A percentile compares a stretch with the other conserved stretches of the same genome.
Evolutionary conservation across 805 yeast genomes (phyloP).

Genomic region (Candida montana): DNA sequence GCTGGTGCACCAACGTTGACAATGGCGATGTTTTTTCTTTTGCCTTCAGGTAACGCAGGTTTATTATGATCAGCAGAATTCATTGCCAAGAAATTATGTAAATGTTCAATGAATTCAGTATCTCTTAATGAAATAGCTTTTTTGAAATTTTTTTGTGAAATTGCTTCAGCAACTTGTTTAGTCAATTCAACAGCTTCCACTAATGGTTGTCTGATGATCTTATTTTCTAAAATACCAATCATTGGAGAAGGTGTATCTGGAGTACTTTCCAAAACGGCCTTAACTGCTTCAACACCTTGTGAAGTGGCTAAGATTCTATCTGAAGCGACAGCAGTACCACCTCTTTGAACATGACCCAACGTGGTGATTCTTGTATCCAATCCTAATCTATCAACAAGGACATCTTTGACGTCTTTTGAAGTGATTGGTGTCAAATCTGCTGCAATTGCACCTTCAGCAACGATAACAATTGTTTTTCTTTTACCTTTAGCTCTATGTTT

Average conservation of each 20-base stretch:
- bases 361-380: slow-evolving; percentile 94
- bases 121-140: slow-evolving; percentile 86
- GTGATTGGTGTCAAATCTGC: slow-evolving; percentile 74
- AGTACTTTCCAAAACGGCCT: slow-evolving; percentile 82
- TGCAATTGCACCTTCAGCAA: slow-evolving; percentile 96
- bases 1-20: slow-evolving; percentile 80
- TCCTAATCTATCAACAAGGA: slow-evolving; percentile 71
- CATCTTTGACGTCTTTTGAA: slow-evolving; percentile 75
- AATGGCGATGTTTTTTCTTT: slow-evolving; percentile 60
- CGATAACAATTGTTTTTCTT: slow-evolving; percentile 92
- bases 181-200: slow-evolving; percentile 88
- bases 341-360: slow-evolving; percentile 96
- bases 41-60: slow-evolving; percentile 47
- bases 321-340: slow-evolving; percentile 96
- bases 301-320: slow-evolving; percentile 89
- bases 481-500: slow-evolving; percentile 81
- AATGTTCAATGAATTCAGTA: slow-evolving; percentile 63
- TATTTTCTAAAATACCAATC: slow-evolving; percentile 86
- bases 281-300: slow-evolving; percentile 97
- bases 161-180: slow-evolving; percentile 86
- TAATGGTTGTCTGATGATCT: slow-evolving; percentile 76
- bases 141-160: slow-evolving; percentile 70
- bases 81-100: slow-evolving; percentile 57
- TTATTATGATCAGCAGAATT: slow-evolving; percentile 63
- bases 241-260: slow-evolving; percentile 93